Percentiles rank a stretch among this genome's conserved stretches.
Conservation (phyloP, 2,329 filamentous ascomycete species). For the Arthrinium phaeospermum region DNA sequence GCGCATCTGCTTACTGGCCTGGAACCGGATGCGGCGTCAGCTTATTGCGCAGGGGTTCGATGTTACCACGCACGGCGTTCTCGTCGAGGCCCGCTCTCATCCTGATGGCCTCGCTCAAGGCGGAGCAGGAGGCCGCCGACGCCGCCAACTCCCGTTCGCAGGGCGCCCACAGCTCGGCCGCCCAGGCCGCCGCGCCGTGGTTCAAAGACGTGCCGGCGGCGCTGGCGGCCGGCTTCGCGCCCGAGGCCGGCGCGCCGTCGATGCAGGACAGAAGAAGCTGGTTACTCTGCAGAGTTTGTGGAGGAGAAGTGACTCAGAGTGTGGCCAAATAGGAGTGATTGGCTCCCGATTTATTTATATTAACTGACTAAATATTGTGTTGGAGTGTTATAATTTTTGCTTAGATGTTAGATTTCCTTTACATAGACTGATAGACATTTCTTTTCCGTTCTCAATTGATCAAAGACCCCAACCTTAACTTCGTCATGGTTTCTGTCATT, state of each 20-base stretch:
- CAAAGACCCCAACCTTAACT: too few relatives aligned
- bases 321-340: too few relatives aligned
- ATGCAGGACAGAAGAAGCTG: conserved; percentile 24
- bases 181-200: not conserved
- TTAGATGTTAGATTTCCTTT: too few relatives aligned
- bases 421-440: too few relatives aligned
- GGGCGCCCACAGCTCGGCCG: not conserved
- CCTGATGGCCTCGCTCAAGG: conserved; percentile 24
- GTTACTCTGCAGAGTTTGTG: not conserved
- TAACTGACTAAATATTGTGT: too few relatives aligned
- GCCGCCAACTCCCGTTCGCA: not conserved
- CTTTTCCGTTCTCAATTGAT: too few relatives aligned
- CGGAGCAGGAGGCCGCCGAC: not conserved
- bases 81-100: conserved; percentile 28
- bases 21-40: conserved; percentile 32
- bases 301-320: not conserved
- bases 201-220: conserved; percentile 27
- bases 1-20: conserved; percentile 33
- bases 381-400: too few relatives aligned
- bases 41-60: not conserved
- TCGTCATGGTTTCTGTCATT: too few relatives aligned
- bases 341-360: too few relatives aligned
- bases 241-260: conserved; percentile 18
- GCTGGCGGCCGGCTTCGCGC: not conserved
- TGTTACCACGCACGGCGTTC: not conserved